Conservation (phyloP, 164 flowering plant species). For the Liquidambar formosana region DNA sequence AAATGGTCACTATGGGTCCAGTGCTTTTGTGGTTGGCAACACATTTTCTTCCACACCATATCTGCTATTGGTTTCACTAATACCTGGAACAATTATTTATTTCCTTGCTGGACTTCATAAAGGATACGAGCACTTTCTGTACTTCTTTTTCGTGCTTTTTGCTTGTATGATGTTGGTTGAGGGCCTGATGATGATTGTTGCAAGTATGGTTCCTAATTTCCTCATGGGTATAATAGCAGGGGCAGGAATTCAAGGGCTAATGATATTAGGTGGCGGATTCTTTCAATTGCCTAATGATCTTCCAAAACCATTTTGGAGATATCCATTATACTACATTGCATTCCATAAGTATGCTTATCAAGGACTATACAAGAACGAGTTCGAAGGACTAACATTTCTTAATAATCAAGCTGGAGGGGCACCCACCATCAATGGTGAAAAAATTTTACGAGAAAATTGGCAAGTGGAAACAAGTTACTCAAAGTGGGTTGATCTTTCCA, state of each 20-base stretch:
- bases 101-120: slow-evolving; percentile 92
- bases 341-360: slow-evolving; percentile 38
- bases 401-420: no score
- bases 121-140: slow-evolving; percentile 72
- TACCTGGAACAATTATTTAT: slow-evolving; percentile 88
- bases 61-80: slow-evolving; percentile 73
- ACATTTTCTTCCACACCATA: slow-evolving; percentile 92
- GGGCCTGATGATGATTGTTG: slow-evolving; percentile 98
- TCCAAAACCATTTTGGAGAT: slow-evolving; percentile 32
- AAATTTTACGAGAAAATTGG: no score
- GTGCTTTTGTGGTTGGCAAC: slow-evolving; percentile 84
- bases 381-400: slow-evolving; percentile 24
- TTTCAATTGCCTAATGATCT: slow-evolving; percentile 35
- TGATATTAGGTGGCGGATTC: slow-evolving; percentile 34
- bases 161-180: slow-evolving; percentile 94
- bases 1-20: slow-evolving; percentile 89
- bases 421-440: no score
- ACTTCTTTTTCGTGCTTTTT: slow-evolving; percentile 84
- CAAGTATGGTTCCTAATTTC: slow-evolving; percentile 90
- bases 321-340: slow-evolving; percentile 30
- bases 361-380: slow-evolving; percentile 43
- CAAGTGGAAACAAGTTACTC: no score
- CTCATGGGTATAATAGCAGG: slow-evolving; percentile 98
- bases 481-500: no score
- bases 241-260: slow-evolving; percentile 85